These are phyloP conservation scores for Phascolomyces articulosus DNA, from an alignment of 371 early-diverging fungal genomes.

Conservation along the genomic window DNA sequence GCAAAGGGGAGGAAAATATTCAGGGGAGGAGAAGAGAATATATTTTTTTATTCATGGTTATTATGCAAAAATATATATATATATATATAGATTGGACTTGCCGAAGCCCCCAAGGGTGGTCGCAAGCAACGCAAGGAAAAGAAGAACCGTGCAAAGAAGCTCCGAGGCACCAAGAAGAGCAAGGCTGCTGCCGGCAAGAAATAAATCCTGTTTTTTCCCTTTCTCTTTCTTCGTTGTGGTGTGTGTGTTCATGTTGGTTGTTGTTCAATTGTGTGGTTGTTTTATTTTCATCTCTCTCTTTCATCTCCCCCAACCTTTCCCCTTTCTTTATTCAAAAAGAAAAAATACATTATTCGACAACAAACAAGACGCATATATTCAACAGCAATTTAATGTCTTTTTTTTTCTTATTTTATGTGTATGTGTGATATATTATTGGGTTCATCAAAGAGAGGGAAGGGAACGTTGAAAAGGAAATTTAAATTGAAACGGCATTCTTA, in stretches of 20 bases:
- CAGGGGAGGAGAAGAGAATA: no score
- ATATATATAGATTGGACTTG: conserved; percentile 69
- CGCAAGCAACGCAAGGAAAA: conserved; percentile 99
- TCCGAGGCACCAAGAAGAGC: conserved; percentile 96
- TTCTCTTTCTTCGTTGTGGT: background rate
- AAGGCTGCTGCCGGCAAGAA: conserved; percentile 68
- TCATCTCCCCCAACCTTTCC: no score
- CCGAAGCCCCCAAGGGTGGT: conserved; percentile 76
- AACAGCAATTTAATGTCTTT: background rate
- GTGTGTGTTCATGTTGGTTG: background rate
- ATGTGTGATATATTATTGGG: no score
- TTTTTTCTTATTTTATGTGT: background rate
- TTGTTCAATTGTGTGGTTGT: background rate
- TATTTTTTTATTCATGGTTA: no score
- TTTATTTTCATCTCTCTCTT: background rate
- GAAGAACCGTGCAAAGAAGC: conserved; percentile 99
- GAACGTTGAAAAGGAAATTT: background rate
- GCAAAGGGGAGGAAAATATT: background rate
- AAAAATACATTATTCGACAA: background rate
- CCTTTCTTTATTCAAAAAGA: background rate
- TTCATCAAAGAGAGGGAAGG: background rate
- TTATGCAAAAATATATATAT: background rate
- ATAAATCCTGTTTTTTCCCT: conserved; percentile 14
- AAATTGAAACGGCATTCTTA: conserved; percentile 10
- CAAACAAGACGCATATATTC: background rate